phyloP scores from a whole-genome alignment of 106 monocot genomes.

The Triglochin maritima region DNA sequence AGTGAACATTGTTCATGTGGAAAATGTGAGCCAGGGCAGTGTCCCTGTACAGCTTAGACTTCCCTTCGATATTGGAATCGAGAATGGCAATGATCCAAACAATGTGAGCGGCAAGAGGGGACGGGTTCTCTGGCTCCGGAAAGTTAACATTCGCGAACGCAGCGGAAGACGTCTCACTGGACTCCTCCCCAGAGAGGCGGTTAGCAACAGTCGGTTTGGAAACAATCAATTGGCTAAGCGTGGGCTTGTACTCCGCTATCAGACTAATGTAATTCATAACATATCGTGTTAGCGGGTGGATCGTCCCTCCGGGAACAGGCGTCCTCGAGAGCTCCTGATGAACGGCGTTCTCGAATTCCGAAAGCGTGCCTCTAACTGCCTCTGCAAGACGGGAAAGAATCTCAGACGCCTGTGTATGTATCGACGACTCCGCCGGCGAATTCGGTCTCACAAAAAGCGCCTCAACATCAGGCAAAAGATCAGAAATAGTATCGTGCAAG shows the following conservation, averaged over 20 bases:
- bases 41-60: constrained; percentile 61
- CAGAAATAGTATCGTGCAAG: constrained; percentile 18
- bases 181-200: neutral
- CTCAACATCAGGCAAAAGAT: constrained; percentile 21
- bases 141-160: constrained; percentile 26
- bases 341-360: constrained; percentile 89
- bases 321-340: constrained; percentile 43
- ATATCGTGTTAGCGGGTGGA: constrained; percentile 85
- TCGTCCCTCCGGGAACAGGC: constrained; percentile 76
- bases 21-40: constrained; percentile 53
- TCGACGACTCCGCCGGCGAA: constrained; percentile 54
- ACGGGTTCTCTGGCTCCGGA: constrained; percentile 37
- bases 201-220: constrained; percentile 27
- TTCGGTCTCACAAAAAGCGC: constrained; percentile 12
- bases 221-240: constrained; percentile 50
- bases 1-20: constrained; percentile 91
- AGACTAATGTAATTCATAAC: constrained; percentile 92
- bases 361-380: constrained; percentile 71
- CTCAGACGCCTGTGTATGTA: constrained; percentile 47
- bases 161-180: constrained; percentile 1
- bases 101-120: constrained; percentile 48
- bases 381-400: constrained; percentile 61
- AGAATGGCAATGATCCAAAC: constrained; percentile 72
- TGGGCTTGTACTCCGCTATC: constrained; percentile 69
- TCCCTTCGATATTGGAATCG: constrained; percentile 54